A percentile compares a stretch with the other conserved stretches of the same genome.
Evolutionary conservation across 371 early-diverging fungal genomes (phyloP).

Genomic region (Mortierella sp.): DNA sequence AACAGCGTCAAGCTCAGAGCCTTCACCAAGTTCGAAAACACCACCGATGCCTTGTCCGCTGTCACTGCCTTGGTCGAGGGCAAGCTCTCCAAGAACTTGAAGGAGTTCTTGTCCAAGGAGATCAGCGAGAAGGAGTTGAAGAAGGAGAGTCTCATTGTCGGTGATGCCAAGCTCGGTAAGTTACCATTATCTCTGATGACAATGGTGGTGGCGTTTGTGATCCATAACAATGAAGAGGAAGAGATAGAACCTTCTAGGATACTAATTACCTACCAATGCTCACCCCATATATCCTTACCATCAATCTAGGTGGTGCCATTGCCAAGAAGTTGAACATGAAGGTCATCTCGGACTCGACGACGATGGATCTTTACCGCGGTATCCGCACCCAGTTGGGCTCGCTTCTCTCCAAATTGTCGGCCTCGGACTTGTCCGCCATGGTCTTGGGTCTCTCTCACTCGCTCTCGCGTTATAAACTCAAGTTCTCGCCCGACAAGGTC

Average conservation of each 20-base stretch:
- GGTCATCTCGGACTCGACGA: constrained; percentile 86
- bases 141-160: constrained; percentile 92
- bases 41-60: constrained; percentile 94
- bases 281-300: background rate
- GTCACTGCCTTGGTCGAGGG: constrained; percentile 96
- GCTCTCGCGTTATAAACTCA: constrained; percentile 91
- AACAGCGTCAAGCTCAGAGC: constrained; percentile 90
- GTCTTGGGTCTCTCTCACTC: constrained; percentile 83
- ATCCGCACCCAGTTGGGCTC: constrained; percentile 81
- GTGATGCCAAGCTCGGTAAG: constrained; percentile 94
- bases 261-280: constrained; percentile 4
- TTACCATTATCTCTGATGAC: constrained; percentile 2
- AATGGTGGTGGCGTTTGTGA: background rate
- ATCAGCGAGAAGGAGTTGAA: constrained; percentile 85
- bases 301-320: constrained; percentile 71
- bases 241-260: background rate
- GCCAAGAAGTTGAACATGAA: constrained; percentile 94
- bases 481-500: constrained; percentile 92
- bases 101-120: constrained; percentile 87
- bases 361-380: constrained; percentile 93
- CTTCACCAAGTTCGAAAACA: constrained; percentile 97
- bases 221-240: background rate
- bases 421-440: constrained; percentile 88
- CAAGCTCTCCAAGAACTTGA: constrained; percentile 91
- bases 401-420: constrained; percentile 74